Evolutionary conservation across 805 yeast genomes (phyloP).

Genomic region (Zygoascus flipseniorum): DNA sequence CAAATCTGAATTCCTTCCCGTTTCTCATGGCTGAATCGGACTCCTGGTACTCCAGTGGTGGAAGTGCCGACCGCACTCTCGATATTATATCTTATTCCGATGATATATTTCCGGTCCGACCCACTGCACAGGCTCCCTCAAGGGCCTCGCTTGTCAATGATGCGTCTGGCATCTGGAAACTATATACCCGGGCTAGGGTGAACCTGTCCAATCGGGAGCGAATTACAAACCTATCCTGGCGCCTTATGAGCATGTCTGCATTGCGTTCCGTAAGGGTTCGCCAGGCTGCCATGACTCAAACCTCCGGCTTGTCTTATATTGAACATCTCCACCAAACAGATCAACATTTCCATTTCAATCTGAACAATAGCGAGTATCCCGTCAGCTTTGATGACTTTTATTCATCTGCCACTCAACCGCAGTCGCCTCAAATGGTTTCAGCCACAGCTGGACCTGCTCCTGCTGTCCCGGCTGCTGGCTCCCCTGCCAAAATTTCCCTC

Average conservation of each 20-base stretch:
- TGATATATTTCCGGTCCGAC: not conserved
- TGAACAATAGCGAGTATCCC: not conserved
- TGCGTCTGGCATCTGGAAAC: slow-evolving; percentile 53
- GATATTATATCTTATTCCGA: not conserved
- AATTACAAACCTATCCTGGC: slow-evolving; percentile 82
- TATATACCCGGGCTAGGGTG: slow-evolving; percentile 71
- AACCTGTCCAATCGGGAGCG: slow-evolving; percentile 65
- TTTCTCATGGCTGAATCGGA: not conserved
- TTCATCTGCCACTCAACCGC: not conserved
- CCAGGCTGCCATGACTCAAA: not conserved
- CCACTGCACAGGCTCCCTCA: not conserved
- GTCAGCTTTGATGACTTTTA: slow-evolving; percentile 1
- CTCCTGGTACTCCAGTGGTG: not conserved
- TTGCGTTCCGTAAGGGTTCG: not conserved
- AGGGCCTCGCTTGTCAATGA: not conserved
- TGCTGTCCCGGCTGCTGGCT: not conserved
- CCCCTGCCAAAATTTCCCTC: not conserved
- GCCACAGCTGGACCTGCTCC: not conserved
- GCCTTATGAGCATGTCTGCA: slow-evolving; percentile 47
- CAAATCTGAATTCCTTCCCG: not conserved
- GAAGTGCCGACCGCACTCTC: not conserved
- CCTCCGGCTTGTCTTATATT: not conserved
- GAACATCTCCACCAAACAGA: not conserved
- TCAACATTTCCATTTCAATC: slow-evolving; percentile 1
- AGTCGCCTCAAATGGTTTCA: not conserved